Evolutionary conservation across 148 eudicot species (phyloP), one percentile per base, ranked within the genome.

Genomic region (Chenopodium formosanum): DNA sequence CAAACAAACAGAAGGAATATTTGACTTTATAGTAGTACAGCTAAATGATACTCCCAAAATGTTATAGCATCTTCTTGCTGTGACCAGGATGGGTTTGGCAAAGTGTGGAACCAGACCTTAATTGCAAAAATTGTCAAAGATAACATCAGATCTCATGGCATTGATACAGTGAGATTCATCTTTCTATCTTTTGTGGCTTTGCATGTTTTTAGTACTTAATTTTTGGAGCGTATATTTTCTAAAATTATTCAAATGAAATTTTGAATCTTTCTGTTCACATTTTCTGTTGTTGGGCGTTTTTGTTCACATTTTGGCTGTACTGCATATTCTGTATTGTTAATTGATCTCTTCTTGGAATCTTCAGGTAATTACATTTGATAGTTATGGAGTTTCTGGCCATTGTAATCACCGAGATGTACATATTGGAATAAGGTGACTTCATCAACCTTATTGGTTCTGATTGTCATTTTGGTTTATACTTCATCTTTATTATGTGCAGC

Each of bases 361-460:
- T 32, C 90, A 90, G 94, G 87, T 96, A 72, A 82, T 96, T 75
- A 92, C 93, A 68, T 96, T 96, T 76, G 99, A 96, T 80, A 78
- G 80, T 32, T 92, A 90, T 86, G 98, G 99, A 66, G 95, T 96
- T 80, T 96, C 98, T 63, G 99, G 99, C 67, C 99, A 96, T 84
- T 91, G 94, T 83, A 94, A 96, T 86, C 99, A 96, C 80, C 83
- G 92, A 69, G 99, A 96, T 66, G 89, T 91, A 2, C 84, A 91
- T 84, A 85, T 76, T 76, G 99, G 99, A 37, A 85, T 90, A 83
- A 85, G 90, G 99, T 95, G 84, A 81, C 80, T 40, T 31, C 32
- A 32, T 44, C 48, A 48, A 12, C 19, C 50, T 69, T 2, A 17
- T 31, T 31, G 32, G 2, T 31, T 31, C 2, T 1, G 32, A 34